Evolutionary conservation across 805 yeast species (phyloP), one percentile per base, ranked within the genome.

Genomic region (Cephaloascus fragrans): DNA sequence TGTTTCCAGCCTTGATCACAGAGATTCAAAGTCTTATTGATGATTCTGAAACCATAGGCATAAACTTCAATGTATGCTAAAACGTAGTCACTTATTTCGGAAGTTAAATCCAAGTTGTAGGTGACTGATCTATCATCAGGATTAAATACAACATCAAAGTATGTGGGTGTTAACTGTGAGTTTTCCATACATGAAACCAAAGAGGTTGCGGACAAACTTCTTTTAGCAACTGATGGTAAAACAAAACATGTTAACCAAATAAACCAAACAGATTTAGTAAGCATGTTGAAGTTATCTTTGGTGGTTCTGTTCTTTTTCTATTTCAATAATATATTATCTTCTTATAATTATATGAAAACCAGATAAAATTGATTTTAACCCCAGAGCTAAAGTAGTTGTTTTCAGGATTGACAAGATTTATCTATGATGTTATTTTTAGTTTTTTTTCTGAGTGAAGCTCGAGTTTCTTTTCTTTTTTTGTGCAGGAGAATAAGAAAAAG

Each of bases 141-240:
- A 50, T 81, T 68, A 56, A 86, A 85, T 1, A 70, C 65, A 32
- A 89, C 94, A 48, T 81, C 73, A 54, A 89, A 86, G 47, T 72
- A 73, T 16, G 79, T 64, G 3, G 96, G 90, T 3, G 84, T 70
- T 42, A 89, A 62, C 48, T 75, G 77, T 3, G 90, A 80, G 53
- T 75, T 64, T 42, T 78, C 83, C 84, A 81, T 81, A 62, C 97
- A 89, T 8, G 94, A 77, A 36, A 88, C 95, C 45, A 89, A 69
- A 3, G 96, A 84, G 14, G 82, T 65, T 6, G 95, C 95, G 34
- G 57, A 41, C 29, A 67, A 58, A 29, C 51, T 37, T 35, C 70
- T 47, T 38, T 47, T 51, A 32, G 57, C 53, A 23, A 28, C 18
- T 19, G 28, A 40, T 3, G 29, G 34, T 14, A 18, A 15, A 10